Evolutionary conservation across 2,329 filamentous ascomycete species (phyloP), one percentile per base, ranked within the genome.

Genomic region (Blastomyces emzantsi): DNA sequence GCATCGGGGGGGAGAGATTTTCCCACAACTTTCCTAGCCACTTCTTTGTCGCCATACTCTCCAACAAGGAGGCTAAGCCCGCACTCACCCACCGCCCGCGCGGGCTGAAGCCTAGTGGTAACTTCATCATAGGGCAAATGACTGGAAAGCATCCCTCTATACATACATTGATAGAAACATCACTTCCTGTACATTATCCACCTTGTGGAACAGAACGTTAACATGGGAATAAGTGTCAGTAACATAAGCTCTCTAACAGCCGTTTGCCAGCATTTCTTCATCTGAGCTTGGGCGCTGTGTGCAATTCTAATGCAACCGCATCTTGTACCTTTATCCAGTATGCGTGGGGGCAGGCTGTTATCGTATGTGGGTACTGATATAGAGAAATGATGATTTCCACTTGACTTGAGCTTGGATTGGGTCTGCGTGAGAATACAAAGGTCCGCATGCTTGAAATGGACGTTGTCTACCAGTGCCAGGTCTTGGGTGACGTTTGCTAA

Each of bases 271-370:
- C 76, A 78, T 22, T 75, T 72, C 63, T 78, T 78, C 19, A 73
- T 76, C 65, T 76, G 75, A 8, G 84, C 78, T 69, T 85, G 74
- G 5, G 81, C 78, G 4, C 81, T 82, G 19, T 80, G 77, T 15
- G 79, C 77, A 43, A 82, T 76, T 76, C 78, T 78, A 57, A 77
- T 73, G n/a, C 81, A 81, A 54, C 81, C 81, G 67, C 83, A 83
- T 41, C 82, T 82, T 4, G 81, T 83, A 67, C 83, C 82, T 66
- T 80, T 80, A 64, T 84, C 82, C 33, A 81, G 81, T 64, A 84
- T 83, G 5, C 83, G 71, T 7, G 82, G 80, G 2, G 74, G 77
- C 41, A 74, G 74, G 0, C n/a, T 79, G 47, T 80, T 77, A 4
- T 13, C 33, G 57, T 60, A 60, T 7, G 11, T 9, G 5, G 41